These are phyloP conservation scores for Boletus patriciae DNA, from an alignment of 768 basidiomycete species.

Conservation along the genomic window DNA sequence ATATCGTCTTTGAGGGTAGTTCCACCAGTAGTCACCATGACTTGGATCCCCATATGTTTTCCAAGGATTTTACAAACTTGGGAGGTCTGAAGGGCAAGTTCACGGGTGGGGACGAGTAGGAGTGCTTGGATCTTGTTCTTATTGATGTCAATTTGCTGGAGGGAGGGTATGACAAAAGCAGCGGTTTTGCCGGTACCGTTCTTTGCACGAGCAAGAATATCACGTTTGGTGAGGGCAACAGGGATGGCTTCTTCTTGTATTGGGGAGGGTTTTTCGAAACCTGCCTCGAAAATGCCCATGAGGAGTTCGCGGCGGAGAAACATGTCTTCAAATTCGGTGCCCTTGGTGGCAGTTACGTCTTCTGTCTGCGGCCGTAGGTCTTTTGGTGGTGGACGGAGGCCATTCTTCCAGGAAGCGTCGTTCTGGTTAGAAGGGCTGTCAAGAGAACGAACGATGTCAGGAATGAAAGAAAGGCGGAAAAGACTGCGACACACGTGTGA, in stretches of 20 bases:
- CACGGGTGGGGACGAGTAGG: constrained; percentile 96
- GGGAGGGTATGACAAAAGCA: constrained; percentile 96
- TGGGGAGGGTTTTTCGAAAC: constrained; percentile 94
- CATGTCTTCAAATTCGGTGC: constrained; percentile 95
- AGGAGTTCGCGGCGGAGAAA: constrained; percentile 89
- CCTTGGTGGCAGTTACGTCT: constrained; percentile 93
- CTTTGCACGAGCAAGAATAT: constrained; percentile 94
- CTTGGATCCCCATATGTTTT: constrained; percentile 92
- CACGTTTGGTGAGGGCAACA: constrained; percentile 87
- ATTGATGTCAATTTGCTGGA: constrained; percentile 85
- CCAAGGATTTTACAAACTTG: constrained; percentile 98
- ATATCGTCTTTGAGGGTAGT: constrained; percentile 99
- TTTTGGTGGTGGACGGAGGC: constrained; percentile 84
- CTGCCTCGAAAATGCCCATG: constrained; percentile 99
- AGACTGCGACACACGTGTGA: constrained; percentile 23
- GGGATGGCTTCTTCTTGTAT: constrained; percentile 99
- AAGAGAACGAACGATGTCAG: constrained; percentile 5
- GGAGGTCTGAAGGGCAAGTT: constrained; percentile 96
- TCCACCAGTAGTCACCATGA: constrained; percentile 99
- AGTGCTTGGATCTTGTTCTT: constrained; percentile 93
- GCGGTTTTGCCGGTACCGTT: constrained; percentile 98
- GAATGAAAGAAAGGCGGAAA: background rate
- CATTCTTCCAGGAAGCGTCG: constrained; percentile 62
- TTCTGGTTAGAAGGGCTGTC: constrained; percentile 30
- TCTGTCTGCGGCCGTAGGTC: constrained; percentile 94